Conservation (phyloP, 2,329 filamentous ascomycete genomes). For the Ceratocystis eucalypticola region DNA sequence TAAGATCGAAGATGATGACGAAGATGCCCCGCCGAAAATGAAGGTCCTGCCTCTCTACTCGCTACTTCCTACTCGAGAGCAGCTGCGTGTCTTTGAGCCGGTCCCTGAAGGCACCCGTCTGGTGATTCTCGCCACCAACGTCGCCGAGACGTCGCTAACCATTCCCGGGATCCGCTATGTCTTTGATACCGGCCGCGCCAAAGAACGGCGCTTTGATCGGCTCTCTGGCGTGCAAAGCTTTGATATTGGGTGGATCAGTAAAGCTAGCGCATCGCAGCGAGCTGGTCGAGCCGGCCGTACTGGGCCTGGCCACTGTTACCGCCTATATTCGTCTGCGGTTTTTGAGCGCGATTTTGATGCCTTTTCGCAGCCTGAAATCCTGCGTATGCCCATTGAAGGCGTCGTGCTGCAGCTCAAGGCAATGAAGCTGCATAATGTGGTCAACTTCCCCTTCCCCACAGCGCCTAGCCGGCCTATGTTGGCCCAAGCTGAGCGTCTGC, state of each 20-base stretch:
- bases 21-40: slow-evolving; percentile 50
- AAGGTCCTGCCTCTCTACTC: slow-evolving; percentile 92
- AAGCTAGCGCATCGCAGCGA: slow-evolving; percentile 84
- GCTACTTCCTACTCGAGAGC: slow-evolving; percentile 76
- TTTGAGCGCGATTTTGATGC: slow-evolving; percentile 80
- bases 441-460: slow-evolving; percentile 93
- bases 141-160: slow-evolving; percentile 92
- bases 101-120: slow-evolving; percentile 70
- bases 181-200: slow-evolving; percentile 84
- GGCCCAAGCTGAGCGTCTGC: slow-evolving; percentile 68
- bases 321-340: slow-evolving; percentile 85
- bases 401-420: slow-evolving; percentile 88
- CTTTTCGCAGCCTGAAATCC: slow-evolving; percentile 76
- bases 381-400: slow-evolving; percentile 83
- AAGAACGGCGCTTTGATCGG: slow-evolving; percentile 82
- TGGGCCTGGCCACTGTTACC: slow-evolving; percentile 88
- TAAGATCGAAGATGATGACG: slow-evolving; percentile 47
- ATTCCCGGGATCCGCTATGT: slow-evolving; percentile 93
- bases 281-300: slow-evolving; percentile 90
- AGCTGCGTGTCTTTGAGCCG: slow-evolving; percentile 77
- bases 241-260: slow-evolving; percentile 92
- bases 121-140: slow-evolving; percentile 87
- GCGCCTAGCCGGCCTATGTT: slow-evolving; percentile 66
- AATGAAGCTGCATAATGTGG: slow-evolving; percentile 80
- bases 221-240: slow-evolving; percentile 88